A percentile compares a stretch with the other conserved stretches of the same genome.
Evolutionary conservation across 2,329 filamentous ascomycete genomes (phyloP).

Genomic region (Fusarium udum): DNA sequence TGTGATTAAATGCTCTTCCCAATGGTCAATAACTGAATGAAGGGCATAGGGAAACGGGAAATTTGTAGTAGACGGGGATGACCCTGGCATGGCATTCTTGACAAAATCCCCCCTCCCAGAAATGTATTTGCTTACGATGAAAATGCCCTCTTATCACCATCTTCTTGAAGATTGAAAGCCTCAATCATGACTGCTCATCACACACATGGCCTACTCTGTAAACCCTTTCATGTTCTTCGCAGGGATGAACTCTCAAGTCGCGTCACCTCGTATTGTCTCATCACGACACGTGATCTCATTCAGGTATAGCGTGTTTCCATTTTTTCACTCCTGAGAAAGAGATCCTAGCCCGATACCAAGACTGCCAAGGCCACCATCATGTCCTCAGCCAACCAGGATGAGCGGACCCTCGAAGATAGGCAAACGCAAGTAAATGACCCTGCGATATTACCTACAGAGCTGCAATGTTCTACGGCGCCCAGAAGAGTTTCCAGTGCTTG

Average conservation of each 20-base stretch:
- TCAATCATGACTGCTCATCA: too few species aligned
- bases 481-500: accelerated
- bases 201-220: too few species aligned
- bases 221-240: accelerated
- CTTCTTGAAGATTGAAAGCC: neutral
- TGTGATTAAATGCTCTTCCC: neutral
- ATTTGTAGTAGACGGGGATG: neutral
- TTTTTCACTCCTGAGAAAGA: neutral
- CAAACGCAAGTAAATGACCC: neutral
- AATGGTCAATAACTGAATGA: neutral
- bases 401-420: neutral
- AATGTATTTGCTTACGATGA: neutral
- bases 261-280: neutral
- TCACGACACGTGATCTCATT: neutral
- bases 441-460: neutral
- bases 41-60: neutral
- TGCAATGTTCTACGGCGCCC: accelerated
- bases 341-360: neutral
- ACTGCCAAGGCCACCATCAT: neutral
- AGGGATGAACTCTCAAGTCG: neutral
- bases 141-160: neutral
- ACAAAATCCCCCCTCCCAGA: neutral
- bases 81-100: neutral
- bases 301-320: neutral
- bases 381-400: neutral